phyloP scores from a whole-genome alignment of 2,329 filamentous ascomycete genomes.

The Ascochyta rabiei region DNA sequence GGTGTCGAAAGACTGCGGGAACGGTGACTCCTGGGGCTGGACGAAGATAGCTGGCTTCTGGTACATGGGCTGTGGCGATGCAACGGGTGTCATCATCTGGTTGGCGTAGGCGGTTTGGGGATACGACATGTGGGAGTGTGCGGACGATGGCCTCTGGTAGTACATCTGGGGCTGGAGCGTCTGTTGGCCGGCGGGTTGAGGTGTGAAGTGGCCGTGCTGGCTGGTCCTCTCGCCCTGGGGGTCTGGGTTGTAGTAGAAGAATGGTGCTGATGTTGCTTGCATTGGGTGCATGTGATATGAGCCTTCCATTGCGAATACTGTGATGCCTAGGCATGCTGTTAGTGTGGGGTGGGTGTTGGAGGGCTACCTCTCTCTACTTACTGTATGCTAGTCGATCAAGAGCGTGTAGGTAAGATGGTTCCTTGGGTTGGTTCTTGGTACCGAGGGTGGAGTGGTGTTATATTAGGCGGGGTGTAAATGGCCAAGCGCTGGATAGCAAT shows the following conservation, averaged over 20 bases:
- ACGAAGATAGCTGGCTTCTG: slow-evolving; percentile 77
- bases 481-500: slow-evolving; percentile 30
- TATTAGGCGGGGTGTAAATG: slow-evolving; percentile 35
- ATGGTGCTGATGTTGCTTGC: slow-evolving; percentile 72
- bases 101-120: slow-evolving; percentile 61
- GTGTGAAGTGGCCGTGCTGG: slow-evolving; percentile 77
- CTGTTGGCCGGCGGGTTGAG: slow-evolving; percentile 52
- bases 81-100: slow-evolving; percentile 74
- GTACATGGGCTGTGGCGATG: slow-evolving; percentile 74
- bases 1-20: slow-evolving; percentile 71
- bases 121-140: slow-evolving; percentile 63
- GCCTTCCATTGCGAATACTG: slow-evolving; percentile 65
- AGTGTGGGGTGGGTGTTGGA: neutral
- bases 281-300: slow-evolving; percentile 59
- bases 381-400: slow-evolving; percentile 18
- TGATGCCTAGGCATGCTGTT: slow-evolving; percentile 27
- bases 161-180: slow-evolving; percentile 54
- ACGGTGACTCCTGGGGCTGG: slow-evolving; percentile 63
- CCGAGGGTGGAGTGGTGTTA: slow-evolving; percentile 22
- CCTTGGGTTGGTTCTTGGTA: slow-evolving; percentile 16
- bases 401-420: slow-evolving; percentile 17
- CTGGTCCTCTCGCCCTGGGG: slow-evolving; percentile 68
- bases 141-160: slow-evolving; percentile 63
- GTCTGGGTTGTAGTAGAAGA: slow-evolving; percentile 87
- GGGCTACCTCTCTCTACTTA: slow-evolving; percentile 18